Evolutionary conservation across 495 filamentous ascomycete species (phyloP), one percentile per base, ranked within the genome.

Genomic region (Oidiodendron maius): DNA sequence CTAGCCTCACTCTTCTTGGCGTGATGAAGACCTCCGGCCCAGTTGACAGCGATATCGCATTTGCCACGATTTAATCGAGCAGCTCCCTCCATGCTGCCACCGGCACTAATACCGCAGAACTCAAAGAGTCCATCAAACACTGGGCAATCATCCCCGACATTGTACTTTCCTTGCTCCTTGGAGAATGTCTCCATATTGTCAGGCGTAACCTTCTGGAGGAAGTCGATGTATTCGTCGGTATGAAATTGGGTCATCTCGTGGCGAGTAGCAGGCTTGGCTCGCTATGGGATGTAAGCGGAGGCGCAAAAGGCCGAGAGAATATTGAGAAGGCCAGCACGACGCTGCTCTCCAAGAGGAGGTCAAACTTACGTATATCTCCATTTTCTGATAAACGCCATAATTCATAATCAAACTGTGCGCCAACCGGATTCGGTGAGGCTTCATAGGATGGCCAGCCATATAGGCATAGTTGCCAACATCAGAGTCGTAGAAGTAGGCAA

Each of bases 201-300:
- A 4, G 93, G 94, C 0, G 93, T 97, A 18, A 99, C 94, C 55
- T 89, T 90, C 45, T 88, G 85, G 16, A 99, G 71, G 66, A 99
- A 99, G 46, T 99, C 94, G 59, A 99, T 91, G 65, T 99, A 99
- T 66, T 99, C 93, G 64, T 99, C 93, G 6, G 93, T 96, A 66
- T 99, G 93, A 62, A 97, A 99, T 63, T 97, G 94, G 47, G 93
- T 96, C 93, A 99, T 99, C 62, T 99, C 93, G 54, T 86, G 84
- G 49, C 87, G 89, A 22, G 88, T 91, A 13, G 93, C 93, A 9
- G 93, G 93, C 72, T 99, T 99, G 35, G 93, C 93, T 57, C 93
- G 88, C 91, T 96, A 50, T 26, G 18, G 12, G 8, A 46, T 48
- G 25, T 17, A 20, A 48, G 56, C 45, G 39, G 40, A 49, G 72